A percentile compares a stretch with the other conserved stretches of the same genome.
phyloP scores from a whole-genome alignment of 2,329 filamentous ascomycete genomes.

The Volutella citrinella region DNA sequence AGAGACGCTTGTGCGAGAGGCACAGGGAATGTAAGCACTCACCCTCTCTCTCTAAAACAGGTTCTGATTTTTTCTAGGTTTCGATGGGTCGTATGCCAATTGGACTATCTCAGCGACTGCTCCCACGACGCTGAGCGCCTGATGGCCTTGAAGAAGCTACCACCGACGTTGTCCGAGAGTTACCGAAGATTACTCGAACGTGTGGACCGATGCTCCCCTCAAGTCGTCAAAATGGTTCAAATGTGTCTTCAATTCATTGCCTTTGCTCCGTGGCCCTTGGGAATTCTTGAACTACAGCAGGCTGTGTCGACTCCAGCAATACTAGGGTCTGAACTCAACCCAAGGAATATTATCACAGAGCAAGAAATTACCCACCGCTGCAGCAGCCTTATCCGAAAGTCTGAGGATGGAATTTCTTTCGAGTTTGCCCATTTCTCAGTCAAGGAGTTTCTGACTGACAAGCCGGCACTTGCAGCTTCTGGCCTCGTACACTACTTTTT shows the following conservation, averaged over 20 bases:
- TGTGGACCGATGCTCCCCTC: not conserved
- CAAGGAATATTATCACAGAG: constrained; percentile 1
- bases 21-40: constrained; percentile 10
- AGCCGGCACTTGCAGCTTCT: not conserved
- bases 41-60: fast-evolving
- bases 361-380: constrained; percentile 6
- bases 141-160: constrained; percentile 8
- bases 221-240: constrained; percentile 2
- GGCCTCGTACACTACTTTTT: constrained; percentile 1
- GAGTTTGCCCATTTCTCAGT: constrained; percentile 17
- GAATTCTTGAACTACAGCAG: constrained; percentile 1
- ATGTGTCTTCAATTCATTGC: constrained; percentile 10
- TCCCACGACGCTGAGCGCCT: constrained; percentile 6
- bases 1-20: not conserved
- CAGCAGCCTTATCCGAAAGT: constrained; percentile 10
- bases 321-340: not conserved
- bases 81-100: constrained; percentile 18
- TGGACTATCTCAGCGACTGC: constrained; percentile 15
- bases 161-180: constrained; percentile 2
- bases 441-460: constrained; percentile 9
- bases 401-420: not conserved
- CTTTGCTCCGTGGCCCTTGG: fast-evolving
- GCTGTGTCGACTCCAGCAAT: constrained; percentile 2
- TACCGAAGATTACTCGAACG: constrained; percentile 11
- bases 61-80: constrained; percentile 5